Evolutionary conservation across 129 eudicot genomes (phyloP), one percentile per base, ranked within the genome.

Genomic region (Arctium minus): DNA sequence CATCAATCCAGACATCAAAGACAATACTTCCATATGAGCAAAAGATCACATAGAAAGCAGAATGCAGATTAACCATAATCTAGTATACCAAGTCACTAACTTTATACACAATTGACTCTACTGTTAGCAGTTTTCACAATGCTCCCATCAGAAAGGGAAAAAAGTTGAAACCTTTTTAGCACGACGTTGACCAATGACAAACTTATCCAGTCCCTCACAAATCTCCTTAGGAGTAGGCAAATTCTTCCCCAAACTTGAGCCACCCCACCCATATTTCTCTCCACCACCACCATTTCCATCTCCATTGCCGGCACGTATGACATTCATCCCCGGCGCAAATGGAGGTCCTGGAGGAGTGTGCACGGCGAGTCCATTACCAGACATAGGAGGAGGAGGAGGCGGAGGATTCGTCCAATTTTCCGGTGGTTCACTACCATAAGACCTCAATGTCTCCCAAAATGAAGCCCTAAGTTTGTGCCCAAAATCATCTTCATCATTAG

Each of bases 151-250:
- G 10, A 75, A 85, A 75, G 27, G 60, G 75, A 9, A 70, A 85
- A 82, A 74, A 18, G 12, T 60, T 29, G 3, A 32, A 39, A 92
- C 98, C 99, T 96, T 96, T 91, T 96, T 96, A 29, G 99, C 97
- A 29, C 91, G 92, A 0, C 85, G 88, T 83, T 95, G 99, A 44
- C 99, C 99, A 15, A 95, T 91, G 31, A 95, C 99, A 84, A 93
- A 95, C 82, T 95, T 91, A 82, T 95, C 97, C 18, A 95, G 91
- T 10, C 97, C 94, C 88, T 87, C 86, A 81, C 97, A 92, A 40
- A 95, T 95, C 90, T 93, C 99, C 83, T 95, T 95, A 10, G 99
- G 99, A 0, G 99, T 95, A 17, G 99, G 99, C 76, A 95, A 90
- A 80, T 86, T 89, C 81, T 89, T 88, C 12, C 99, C 99, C 80